Evolutionary conservation across 352 stramenopile species (phyloP), one percentile per base, ranked within the genome.

Genomic region (Pythium phragmiticola): DNA sequence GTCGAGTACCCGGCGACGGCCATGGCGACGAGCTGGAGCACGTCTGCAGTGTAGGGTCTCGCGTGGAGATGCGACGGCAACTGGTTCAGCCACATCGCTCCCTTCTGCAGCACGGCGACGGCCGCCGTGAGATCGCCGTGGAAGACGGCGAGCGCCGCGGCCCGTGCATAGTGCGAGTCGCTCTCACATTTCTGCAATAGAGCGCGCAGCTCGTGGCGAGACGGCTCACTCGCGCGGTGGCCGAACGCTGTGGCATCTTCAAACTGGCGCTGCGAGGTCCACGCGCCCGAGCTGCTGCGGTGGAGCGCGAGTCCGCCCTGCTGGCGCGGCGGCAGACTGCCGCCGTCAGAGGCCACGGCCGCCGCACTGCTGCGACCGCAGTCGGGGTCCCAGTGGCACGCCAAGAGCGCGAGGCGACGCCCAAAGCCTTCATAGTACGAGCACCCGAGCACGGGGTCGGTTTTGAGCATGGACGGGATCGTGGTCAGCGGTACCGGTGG

Each of bases 11-110:
- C 88, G 17, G 88, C 86, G 42, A 96, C 69, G 2, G 88, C 88
- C 88, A 96, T 96, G 0, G 88, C 88, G 7, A 93, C 87, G n/a
- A 96, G 79, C 63, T 94, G 82, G n/a, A 93, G 66, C 17, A 96
- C 71, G 54, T 96, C 88, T 1, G 84, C 65, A 16, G 82, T 84
- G 50, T 87, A 84, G 9, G 76, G 73, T 16, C 63, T 46, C 21
- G 30, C 45, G 36, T 45, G 55, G 75, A 76, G 19, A 81, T 52
- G 42, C 78, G 71, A 47, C 89, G 78, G 43, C 34, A 80, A 70
- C 56, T 92, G 78, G 47, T 57, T 81, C n/a, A 90, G 58, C 70
- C 71, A 84, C 23, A 78, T 76, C 7, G 88, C 86, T 39, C 80
- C 86, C 42, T 85, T 79, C 34, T 96, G 84, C 21, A 96, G 65